These are phyloP conservation scores for Solanum stenotomum DNA, from an alignment of 257 asterid genomes.

Conservation along the genomic window DNA sequence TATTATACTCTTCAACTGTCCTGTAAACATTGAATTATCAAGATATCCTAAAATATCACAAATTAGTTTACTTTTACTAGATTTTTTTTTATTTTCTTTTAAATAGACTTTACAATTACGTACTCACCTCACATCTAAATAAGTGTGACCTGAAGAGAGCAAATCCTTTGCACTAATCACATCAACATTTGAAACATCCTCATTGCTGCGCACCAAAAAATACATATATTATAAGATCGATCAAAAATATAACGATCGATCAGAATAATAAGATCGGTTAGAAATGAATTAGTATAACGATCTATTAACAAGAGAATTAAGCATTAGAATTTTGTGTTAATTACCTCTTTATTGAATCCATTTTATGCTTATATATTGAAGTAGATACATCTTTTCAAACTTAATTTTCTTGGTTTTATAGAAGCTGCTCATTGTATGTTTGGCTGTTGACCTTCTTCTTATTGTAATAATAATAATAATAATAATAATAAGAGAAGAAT, in stretches of 20 bases:
- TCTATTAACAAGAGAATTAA: neutral
- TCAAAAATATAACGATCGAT: too few relatives aligned
- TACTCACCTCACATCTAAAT: conserved; percentile 9
- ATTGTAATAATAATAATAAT: neutral
- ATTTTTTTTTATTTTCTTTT: too few relatives aligned
- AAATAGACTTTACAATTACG: neutral
- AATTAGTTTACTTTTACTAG: neutral
- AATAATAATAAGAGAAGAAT: neutral
- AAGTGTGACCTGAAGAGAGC: neutral
- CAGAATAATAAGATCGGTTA: too few relatives aligned
- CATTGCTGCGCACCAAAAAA: neutral
- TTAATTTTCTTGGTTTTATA: neutral
- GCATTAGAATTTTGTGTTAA: neutral
- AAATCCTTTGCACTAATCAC: conserved; percentile 3
- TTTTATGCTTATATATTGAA: neutral
- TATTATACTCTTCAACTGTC: conserved; percentile 10
- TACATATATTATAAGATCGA: too few relatives aligned
- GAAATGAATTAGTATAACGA: neutral
- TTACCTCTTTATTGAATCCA: conserved; percentile 12
- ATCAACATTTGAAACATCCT: conserved; percentile 7
- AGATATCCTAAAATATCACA: neutral
- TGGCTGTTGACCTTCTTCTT: neutral
- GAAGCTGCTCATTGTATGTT: neutral
- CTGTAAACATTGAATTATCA: neutral
- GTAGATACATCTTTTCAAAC: neutral